phyloP scores from a whole-genome alignment of 768 basidiomycete genomes.

The Russula foetens region DNA sequence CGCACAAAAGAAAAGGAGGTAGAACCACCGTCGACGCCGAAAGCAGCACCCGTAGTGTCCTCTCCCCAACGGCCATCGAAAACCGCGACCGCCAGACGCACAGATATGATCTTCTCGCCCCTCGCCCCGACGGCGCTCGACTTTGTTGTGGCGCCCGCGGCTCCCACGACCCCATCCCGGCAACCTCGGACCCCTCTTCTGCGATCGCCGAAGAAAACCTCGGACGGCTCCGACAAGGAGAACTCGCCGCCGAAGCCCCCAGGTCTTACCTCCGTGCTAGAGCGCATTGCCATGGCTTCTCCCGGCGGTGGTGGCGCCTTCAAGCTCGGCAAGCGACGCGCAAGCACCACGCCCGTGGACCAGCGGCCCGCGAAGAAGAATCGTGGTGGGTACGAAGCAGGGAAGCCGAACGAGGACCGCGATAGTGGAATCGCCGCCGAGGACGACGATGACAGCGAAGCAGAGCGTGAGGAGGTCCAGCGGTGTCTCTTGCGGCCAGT shows the following conservation, averaged over 20 bases:
- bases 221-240: conserved; percentile 44
- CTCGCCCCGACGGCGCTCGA: conserved; percentile 14
- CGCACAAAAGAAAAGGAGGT: not conserved
- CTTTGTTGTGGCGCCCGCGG: not conserved
- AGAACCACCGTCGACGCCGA: conserved; percentile 13
- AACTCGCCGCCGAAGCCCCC: conserved; percentile 40
- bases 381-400: not conserved
- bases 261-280: conserved; percentile 32
- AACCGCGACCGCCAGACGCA: not conserved
- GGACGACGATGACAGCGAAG: conserved; percentile 8
- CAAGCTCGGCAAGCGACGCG: conserved; percentile 38
- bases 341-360: conserved; percentile 29
- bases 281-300: conserved; percentile 38
- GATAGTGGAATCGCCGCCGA: not conserved
- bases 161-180: conserved; percentile 18
- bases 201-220: conserved; percentile 22
- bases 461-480: conserved; percentile 8
- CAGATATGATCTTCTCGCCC: conserved; percentile 1
- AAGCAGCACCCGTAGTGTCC: not conserved
- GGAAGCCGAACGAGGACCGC: not conserved
- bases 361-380: conserved; percentile 9
- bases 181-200: conserved; percentile 12
- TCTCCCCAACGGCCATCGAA: conserved; percentile 20
- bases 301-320: conserved; percentile 22
- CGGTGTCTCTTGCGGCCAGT: not conserved